phyloP scores from a whole-genome alignment of 116 monocot genomes.

The Posidonia oceanica region DNA sequence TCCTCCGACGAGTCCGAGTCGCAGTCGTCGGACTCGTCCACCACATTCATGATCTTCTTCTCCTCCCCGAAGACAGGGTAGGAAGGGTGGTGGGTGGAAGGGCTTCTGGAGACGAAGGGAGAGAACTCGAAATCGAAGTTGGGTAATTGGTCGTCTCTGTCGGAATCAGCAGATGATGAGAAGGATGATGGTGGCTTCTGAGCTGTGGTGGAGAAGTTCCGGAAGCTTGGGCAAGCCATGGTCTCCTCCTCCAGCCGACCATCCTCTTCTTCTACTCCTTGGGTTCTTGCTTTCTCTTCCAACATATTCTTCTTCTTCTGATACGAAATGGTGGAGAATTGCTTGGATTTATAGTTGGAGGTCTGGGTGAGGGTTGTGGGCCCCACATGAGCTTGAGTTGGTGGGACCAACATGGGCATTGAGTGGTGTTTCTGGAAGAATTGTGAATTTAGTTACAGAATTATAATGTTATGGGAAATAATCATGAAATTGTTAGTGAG shows the following conservation, averaged over 20 bases:
- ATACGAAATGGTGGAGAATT: neutral
- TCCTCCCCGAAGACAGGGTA: neutral
- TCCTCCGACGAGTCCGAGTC: conserved; percentile 14
- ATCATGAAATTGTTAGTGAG: too few relatives aligned
- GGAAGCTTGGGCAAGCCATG: neutral
- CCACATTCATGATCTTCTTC: neutral
- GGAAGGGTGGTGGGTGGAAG: neutral
- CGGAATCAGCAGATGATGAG: neutral
- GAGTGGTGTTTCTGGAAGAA: too few relatives aligned
- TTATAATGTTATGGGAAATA: too few relatives aligned
- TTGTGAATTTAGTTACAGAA: too few relatives aligned
- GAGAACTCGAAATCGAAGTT: conserved; percentile 22
- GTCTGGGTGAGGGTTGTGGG: too few relatives aligned
- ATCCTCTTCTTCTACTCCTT: neutral
- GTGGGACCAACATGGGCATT: too few relatives aligned
- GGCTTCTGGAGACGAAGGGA: conserved; percentile 7
- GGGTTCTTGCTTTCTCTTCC: neutral
- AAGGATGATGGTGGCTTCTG: too few relatives aligned
- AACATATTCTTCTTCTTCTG: neutral
- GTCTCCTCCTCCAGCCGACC: too few relatives aligned
- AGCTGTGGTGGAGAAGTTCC: neutral
- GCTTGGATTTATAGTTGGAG: too few relatives aligned
- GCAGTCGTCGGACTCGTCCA: conserved; percentile 4
- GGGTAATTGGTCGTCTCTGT: neutral
- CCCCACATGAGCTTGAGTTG: too few relatives aligned